These are phyloP conservation scores for Kodamaea fukazawae DNA, from an alignment of 805 yeast species.

Conservation along the genomic window DNA sequence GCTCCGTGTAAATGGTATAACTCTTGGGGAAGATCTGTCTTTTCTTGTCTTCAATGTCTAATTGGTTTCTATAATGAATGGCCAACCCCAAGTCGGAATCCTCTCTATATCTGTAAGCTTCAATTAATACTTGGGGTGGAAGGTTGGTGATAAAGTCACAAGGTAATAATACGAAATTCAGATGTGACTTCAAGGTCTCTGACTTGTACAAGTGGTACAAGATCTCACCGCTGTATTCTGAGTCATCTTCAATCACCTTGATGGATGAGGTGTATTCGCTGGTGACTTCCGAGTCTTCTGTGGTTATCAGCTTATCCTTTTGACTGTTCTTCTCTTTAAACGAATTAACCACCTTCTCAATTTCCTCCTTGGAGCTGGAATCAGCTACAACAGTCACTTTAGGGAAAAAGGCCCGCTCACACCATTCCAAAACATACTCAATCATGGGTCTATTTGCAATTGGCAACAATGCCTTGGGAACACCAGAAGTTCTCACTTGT, in stretches of 20 bases:
- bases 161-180: slow-evolving; percentile 73
- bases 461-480: slow-evolving; percentile 84
- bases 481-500: slow-evolving; percentile 56
- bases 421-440: slow-evolving; percentile 87
- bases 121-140: slow-evolving; percentile 85
- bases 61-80: slow-evolving; percentile 68
- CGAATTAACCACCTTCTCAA: slow-evolving; percentile 47
- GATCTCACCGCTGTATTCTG: slow-evolving; percentile 61
- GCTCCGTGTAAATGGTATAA: slow-evolving; percentile 63
- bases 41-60: slow-evolving; percentile 80
- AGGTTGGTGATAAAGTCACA: slow-evolving; percentile 92
- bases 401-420: slow-evolving; percentile 78
- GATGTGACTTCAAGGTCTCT: slow-evolving; percentile 32
- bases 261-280: slow-evolving; percentile 20
- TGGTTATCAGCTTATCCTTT: neutral
- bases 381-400: slow-evolving; percentile 64
- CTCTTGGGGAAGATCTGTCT: slow-evolving; percentile 53
- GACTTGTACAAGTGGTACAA: slow-evolving; percentile 47
- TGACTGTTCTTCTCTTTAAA: slow-evolving; percentile 30
- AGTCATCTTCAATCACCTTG: slow-evolving; percentile 32
- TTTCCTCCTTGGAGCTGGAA: slow-evolving; percentile 43
- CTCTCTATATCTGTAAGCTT: slow-evolving; percentile 72
- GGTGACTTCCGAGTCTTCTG: slow-evolving; percentile 16
- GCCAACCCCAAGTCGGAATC: slow-evolving; percentile 69
- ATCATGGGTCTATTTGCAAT: slow-evolving; percentile 88